Conservation (phyloP, 345 rosid genomes). For the Streptanthus diversifolius region DNA sequence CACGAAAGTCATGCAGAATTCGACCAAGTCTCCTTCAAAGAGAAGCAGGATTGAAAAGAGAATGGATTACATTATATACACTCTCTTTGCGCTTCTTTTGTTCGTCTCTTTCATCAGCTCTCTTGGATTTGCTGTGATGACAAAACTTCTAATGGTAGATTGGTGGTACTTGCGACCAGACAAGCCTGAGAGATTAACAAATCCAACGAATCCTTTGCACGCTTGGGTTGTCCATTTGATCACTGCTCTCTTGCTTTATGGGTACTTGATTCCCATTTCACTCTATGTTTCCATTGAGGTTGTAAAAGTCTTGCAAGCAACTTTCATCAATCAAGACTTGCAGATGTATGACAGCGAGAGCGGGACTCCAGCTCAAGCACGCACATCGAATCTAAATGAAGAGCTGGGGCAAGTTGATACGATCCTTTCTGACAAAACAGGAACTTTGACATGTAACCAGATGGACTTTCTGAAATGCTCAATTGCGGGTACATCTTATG, state of each 20-base stretch:
- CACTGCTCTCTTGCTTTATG: constrained; percentile 61
- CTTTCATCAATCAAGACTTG: constrained; percentile 59
- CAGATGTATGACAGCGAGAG: constrained; percentile 60
- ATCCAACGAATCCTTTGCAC: constrained; percentile 39
- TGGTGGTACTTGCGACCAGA: constrained; percentile 64
- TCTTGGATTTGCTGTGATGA: constrained; percentile 40
- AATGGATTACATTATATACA: constrained; percentile 65
- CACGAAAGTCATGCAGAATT: constrained; percentile 58
- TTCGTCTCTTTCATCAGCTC: constrained; percentile 52
- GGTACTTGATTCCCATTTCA: constrained; percentile 79
- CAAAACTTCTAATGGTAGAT: constrained; percentile 41
- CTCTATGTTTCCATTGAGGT: constrained; percentile 72
- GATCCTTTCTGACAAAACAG: constrained; percentile 74
- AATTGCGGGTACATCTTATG: constrained; percentile 67
- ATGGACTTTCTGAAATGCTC: constrained; percentile 87
- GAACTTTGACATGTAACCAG: constrained; percentile 79
- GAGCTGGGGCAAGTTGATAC: constrained; percentile 83
- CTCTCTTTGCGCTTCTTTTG: constrained; percentile 54
- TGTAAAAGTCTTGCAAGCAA: constrained; percentile 69
- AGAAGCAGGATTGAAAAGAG: constrained; percentile 62
- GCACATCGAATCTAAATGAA: constrained; percentile 73
- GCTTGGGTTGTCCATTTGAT: constrained; percentile 52
- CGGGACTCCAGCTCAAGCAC: constrained; percentile 55
- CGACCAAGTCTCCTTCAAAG: constrained; percentile 69
- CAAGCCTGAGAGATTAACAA: constrained; percentile 35